Evolutionary conservation across 129 eudicot genomes (phyloP).

Genomic region (Apium graveolens): DNA sequence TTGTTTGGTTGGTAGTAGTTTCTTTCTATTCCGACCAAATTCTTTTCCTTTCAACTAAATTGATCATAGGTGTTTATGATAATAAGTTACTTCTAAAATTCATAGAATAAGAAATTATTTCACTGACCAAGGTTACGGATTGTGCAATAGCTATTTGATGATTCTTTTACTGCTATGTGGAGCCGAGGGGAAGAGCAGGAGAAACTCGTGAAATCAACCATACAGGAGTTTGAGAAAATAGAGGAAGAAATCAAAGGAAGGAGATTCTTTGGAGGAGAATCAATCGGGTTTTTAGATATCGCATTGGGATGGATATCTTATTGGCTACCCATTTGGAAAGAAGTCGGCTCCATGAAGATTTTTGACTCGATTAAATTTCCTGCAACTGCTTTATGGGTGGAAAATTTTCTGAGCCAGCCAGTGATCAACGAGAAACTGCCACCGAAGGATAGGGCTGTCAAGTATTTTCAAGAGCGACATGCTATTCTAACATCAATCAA

Average conservation of each 20-base stretch:
- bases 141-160: not conserved
- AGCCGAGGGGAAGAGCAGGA: not conserved
- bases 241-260: constrained; percentile 11
- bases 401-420: not conserved
- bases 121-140: not conserved
- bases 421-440: not conserved
- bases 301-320: constrained; percentile 18
- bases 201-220: constrained; percentile 18
- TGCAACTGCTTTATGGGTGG: not conserved
- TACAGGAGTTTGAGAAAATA: constrained; percentile 14
- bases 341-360: not conserved
- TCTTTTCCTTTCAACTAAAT: not conserved
- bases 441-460: not conserved
- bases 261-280: constrained; percentile 26
- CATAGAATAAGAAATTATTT: not conserved
- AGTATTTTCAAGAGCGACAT: not conserved
- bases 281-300: not conserved
- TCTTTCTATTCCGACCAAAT: too few relatives aligned
- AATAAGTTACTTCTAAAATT: not conserved
- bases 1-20: too few relatives aligned
- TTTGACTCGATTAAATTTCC: not conserved
- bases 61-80: too few relatives aligned
- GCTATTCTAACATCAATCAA: not conserved
- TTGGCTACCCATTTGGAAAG: constrained; percentile 5
- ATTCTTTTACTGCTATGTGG: constrained; percentile 1